phyloP scores from a whole-genome alignment of 2,329 filamentous ascomycete species.

The Alternaria brassicae region DNA sequence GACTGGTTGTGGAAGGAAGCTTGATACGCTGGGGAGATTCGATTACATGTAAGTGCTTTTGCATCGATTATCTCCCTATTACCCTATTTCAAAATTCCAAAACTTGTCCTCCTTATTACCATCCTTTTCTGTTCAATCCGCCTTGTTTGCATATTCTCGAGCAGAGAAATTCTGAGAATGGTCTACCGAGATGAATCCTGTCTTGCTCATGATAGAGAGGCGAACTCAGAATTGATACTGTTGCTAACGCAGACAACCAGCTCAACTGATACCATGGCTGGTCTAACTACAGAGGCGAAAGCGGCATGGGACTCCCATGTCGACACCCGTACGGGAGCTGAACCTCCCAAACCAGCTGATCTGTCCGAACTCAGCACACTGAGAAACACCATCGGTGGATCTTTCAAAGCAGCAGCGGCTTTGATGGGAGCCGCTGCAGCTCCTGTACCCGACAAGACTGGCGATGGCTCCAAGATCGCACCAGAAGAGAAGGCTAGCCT shows the following conservation, averaged over 20 bases:
- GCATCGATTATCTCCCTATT: background rate
- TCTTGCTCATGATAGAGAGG: background rate
- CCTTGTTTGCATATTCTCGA: background rate
- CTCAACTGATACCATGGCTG: constrained; percentile 15
- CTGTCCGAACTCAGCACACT: constrained; percentile 45
- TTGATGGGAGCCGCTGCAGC: constrained; percentile 40
- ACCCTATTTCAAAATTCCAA: background rate
- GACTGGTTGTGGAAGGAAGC: background rate
- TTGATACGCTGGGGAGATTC: background rate
- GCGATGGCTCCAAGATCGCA: constrained; percentile 53
- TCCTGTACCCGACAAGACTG: constrained; percentile 49
- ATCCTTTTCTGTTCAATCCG: background rate
- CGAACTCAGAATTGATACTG: background rate
- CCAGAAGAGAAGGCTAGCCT: constrained; percentile 42
- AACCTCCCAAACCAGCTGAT: constrained; percentile 39
- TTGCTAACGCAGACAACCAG: constrained; percentile 6
- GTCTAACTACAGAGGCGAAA: constrained; percentile 27
- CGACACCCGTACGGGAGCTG: constrained; percentile 41
- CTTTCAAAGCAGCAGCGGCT: constrained; percentile 38
- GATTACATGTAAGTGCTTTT: background rate
- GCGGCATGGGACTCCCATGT: constrained; percentile 39
- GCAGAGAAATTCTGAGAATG: background rate
- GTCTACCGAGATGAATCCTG: background rate
- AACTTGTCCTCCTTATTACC: background rate
- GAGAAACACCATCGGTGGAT: constrained; percentile 35